Evolutionary conservation across 441 rosid species (phyloP).

Genomic region (Gossypium trilobum): DNA sequence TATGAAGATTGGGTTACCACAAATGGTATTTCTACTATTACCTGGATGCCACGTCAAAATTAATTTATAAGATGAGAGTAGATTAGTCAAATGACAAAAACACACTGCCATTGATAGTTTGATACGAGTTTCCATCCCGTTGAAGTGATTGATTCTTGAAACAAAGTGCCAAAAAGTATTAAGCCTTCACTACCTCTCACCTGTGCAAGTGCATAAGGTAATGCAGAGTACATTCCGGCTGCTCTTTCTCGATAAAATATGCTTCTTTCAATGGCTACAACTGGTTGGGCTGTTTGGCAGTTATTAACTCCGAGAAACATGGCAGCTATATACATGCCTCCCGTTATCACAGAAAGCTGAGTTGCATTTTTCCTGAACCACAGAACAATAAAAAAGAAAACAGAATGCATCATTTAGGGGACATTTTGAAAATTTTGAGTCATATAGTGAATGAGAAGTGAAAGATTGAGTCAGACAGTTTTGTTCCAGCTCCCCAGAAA

Average conservation of each 20-base stretch:
- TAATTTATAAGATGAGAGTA: neutral
- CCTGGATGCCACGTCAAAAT: constrained; percentile 36
- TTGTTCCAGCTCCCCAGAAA: constrained; percentile 60
- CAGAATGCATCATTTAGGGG: neutral
- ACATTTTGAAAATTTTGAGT: neutral
- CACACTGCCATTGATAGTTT: neutral
- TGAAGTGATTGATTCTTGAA: neutral
- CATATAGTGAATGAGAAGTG: neutral
- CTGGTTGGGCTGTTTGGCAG: constrained; percentile 68
- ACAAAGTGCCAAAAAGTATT: neutral
- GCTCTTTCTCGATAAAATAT: constrained; percentile 82
- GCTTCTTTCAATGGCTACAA: constrained; percentile 66
- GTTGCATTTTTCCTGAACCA: constrained; percentile 35
- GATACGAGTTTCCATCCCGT: neutral
- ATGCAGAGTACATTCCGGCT: constrained; percentile 83
- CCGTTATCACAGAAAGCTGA: constrained; percentile 58
- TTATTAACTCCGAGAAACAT: constrained; percentile 64
- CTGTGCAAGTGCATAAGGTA: constrained; percentile 88
- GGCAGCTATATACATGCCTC: constrained; percentile 69
- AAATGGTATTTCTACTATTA: constrained; percentile 62
- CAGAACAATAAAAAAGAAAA: neutral
- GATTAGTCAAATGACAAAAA: neutral
- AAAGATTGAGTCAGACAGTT: constrained; percentile 33
- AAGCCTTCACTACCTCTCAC: constrained; percentile 28
- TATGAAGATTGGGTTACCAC: constrained; percentile 59